Evolutionary conservation across 192 early-diverging fungal genomes (phyloP).

Genomic region (Podila epicladia): DNA sequence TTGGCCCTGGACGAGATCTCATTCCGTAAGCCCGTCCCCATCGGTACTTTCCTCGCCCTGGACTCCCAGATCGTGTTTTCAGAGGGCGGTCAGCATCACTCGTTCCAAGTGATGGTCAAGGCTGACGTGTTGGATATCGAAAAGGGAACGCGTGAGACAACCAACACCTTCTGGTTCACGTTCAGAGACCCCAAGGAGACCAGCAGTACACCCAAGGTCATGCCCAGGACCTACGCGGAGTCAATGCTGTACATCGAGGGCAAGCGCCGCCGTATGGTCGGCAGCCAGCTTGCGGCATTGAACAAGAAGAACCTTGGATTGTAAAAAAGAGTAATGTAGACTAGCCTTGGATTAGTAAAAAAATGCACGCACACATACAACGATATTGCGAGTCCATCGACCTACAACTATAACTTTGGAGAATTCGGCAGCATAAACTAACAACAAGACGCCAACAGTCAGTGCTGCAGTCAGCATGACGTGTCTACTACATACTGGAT

Average conservation of each 20-base stretch:
- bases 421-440: no score
- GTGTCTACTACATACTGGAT: no score
- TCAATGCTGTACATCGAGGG: slow-evolving; percentile 84
- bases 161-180: slow-evolving; percentile 91
- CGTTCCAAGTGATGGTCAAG: slow-evolving; percentile 74
- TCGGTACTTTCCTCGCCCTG: slow-evolving; percentile 81
- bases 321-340: not conserved
- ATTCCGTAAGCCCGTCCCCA: slow-evolving; percentile 87
- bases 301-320: slow-evolving; percentile 31
- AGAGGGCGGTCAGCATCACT: slow-evolving; percentile 58
- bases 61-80: slow-evolving; percentile 84
- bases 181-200: slow-evolving; percentile 56
- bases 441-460: no score
- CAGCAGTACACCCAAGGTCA: slow-evolving; percentile 59
- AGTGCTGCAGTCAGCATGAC: no score
- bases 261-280: slow-evolving; percentile 60
- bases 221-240: slow-evolving; percentile 88
- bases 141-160: slow-evolving; percentile 68
- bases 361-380: no score
- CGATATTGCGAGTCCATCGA: no score
- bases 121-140: slow-evolving; percentile 83
- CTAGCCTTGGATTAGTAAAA: no score
- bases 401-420: no score
- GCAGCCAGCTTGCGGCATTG: slow-evolving; percentile 11
- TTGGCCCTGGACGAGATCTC: slow-evolving; percentile 78